Conservation (phyloP, 164 flowering plant species). For the Echeveria elegans region DNA sequence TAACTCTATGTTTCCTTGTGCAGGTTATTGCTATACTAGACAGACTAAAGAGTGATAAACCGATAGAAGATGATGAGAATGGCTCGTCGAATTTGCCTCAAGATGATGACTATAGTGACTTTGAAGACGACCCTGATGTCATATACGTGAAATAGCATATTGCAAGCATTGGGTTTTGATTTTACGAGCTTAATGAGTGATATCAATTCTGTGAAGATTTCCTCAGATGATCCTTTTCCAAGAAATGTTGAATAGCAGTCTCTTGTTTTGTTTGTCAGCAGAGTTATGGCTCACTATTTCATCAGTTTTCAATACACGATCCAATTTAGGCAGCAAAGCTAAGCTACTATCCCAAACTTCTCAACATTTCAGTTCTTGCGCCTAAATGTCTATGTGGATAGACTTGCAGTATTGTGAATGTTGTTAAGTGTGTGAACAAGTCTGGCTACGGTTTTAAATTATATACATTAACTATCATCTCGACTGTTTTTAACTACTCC, state of each 20-base stretch:
- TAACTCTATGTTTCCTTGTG: background rate
- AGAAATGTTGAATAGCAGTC: background rate
- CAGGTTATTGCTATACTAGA: conserved; percentile 5
- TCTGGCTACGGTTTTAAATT: too few species aligned
- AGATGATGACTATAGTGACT: background rate
- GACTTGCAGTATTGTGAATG: too few species aligned
- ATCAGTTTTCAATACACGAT: background rate
- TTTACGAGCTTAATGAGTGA: background rate
- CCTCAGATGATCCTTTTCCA: background rate
- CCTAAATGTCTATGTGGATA: too few species aligned
- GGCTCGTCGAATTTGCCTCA: background rate
- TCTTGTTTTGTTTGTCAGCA: background rate
- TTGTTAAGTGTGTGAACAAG: too few species aligned
- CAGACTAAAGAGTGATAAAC: background rate
- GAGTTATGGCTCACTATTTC: too few species aligned
- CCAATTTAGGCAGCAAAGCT: background rate
- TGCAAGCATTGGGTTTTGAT: background rate
- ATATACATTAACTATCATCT: too few species aligned
- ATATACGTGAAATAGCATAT: background rate
- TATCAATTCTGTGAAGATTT: background rate
- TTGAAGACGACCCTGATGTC: conserved; percentile 6
- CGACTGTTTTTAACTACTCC: background rate
- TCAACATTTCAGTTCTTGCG: too few species aligned
- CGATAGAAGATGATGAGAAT: background rate
- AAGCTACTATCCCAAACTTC: background rate